A percentile compares a stretch with the other conserved stretches of the same genome.
Evolutionary conservation across 345 rosid species (phyloP).

Genomic region (Lumnitzera racemosa): DNA sequence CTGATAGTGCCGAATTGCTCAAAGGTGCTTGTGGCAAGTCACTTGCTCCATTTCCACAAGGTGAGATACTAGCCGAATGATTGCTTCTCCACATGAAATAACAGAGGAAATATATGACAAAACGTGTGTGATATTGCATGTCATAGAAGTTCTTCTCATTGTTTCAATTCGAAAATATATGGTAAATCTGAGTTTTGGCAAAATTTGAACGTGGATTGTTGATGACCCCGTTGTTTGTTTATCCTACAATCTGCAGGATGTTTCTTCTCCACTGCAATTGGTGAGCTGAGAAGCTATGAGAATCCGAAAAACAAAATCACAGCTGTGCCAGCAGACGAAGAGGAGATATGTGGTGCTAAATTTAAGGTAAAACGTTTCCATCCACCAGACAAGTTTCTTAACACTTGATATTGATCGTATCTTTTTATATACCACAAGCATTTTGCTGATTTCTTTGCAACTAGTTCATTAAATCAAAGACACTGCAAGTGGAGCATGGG

Average conservation of each 20-base stretch:
- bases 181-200: not conserved
- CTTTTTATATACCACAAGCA: not conserved
- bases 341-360: conserved; percentile 93
- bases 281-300: conserved; percentile 82
- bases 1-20: conserved; percentile 73
- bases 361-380: conserved; percentile 42
- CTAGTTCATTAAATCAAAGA: too few relatives aligned
- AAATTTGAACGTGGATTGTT: too few relatives aligned
- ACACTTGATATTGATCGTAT: not conserved
- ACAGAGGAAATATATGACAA: too few relatives aligned
- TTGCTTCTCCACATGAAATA: too few relatives aligned
- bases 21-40: conserved; percentile 96
- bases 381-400: not conserved
- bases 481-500: too few relatives aligned
- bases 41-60: conserved; percentile 93
- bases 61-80: conserved; percentile 9
- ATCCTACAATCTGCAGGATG: conserved; percentile 42
- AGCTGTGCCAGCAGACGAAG: conserved; percentile 79
- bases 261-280: conserved; percentile 73
- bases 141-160: not conserved
- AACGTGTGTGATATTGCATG: too few relatives aligned
- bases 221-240: too few relatives aligned
- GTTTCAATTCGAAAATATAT: not conserved
- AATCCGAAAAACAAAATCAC: conserved; percentile 85
- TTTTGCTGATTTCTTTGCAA: too few relatives aligned